Conservation (phyloP, 1,139 yeast genomes). For the Zhuliangozyma parablackwelliae region DNA sequence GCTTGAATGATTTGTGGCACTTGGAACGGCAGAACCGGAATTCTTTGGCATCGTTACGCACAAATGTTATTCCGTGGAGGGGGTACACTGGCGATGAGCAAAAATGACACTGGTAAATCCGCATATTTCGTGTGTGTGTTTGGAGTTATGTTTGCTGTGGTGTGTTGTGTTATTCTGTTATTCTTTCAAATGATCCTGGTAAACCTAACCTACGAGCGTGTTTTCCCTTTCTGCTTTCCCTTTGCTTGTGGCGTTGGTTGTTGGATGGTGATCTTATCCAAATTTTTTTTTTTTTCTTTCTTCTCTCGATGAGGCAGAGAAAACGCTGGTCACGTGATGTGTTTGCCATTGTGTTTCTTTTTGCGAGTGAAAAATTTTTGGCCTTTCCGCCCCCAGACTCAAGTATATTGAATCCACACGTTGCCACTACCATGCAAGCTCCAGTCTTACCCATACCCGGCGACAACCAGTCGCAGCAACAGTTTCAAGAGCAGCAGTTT, state of each 20-base stretch:
- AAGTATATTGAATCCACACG: no score
- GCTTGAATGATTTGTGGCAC: slow-evolving; percentile 96
- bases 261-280: no score
- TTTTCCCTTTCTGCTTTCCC: neutral
- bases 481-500: slow-evolving; percentile 12
- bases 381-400: no score
- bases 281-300: neutral
- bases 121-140: slow-evolving; percentile 46
- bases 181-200: neutral
- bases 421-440: slow-evolving; percentile 33
- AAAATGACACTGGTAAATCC: slow-evolving; percentile 92
- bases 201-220: no score
- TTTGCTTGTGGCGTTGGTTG: no score
- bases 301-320: slow-evolving; percentile 1
- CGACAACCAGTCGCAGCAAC: slow-evolving; percentile 25
- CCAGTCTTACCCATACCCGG: slow-evolving; percentile 63
- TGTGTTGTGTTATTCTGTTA: neutral
- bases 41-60: slow-evolving; percentile 96
- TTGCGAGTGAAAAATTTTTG: no score
- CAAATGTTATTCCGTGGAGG: slow-evolving; percentile 96
- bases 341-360: no score
- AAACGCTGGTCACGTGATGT: no score
- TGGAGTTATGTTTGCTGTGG: neutral
- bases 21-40: slow-evolving; percentile 96
- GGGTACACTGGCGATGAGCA: slow-evolving; percentile 98